A percentile compares a stretch with the other conserved stretches of the same genome.
These are phyloP conservation scores for Heterotrichella gracilis DNA, from an alignment of 352 stramenopile genomes.

Conservation along the genomic window DNA sequence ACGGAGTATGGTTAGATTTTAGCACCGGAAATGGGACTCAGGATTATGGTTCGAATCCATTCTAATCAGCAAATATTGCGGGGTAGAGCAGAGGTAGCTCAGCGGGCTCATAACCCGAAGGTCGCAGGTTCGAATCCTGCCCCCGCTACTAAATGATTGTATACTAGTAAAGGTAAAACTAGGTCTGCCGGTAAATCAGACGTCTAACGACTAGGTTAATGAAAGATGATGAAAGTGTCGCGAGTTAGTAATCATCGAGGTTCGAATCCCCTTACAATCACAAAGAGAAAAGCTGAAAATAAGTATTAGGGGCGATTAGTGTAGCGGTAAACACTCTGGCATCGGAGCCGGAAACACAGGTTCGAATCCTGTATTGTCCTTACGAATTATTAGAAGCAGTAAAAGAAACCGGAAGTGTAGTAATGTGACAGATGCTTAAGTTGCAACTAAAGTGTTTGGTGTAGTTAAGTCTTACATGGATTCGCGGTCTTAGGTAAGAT, in stretches of 20 bases:
- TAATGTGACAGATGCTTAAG: too few relatives aligned
- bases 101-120: not conserved
- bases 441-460: not conserved
- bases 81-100: not conserved
- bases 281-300: not conserved
- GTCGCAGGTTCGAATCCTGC: not conserved
- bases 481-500: not conserved
- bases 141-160: not conserved
- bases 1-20: not conserved
- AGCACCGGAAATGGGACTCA: not conserved
- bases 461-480: not conserved
- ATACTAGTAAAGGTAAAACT: not conserved
- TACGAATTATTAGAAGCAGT: not conserved
- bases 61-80: conserved; percentile 4
- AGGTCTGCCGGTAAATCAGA: too few relatives aligned
- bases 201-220: not conserved
- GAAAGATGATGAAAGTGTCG: not conserved
- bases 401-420: not conserved
- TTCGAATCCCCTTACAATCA: not conserved
- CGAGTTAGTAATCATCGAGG: not conserved
- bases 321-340: not conserved
- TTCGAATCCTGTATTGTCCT: not conserved
- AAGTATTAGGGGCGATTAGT: not conserved
- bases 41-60: conserved; percentile 10
- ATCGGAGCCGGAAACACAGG: not conserved